Percentiles rank a stretch among this genome's conserved stretches.
Evolutionary conservation across 2,329 filamentous ascomycete species (phyloP).

Genomic region (Venturiaceae sp.): DNA sequence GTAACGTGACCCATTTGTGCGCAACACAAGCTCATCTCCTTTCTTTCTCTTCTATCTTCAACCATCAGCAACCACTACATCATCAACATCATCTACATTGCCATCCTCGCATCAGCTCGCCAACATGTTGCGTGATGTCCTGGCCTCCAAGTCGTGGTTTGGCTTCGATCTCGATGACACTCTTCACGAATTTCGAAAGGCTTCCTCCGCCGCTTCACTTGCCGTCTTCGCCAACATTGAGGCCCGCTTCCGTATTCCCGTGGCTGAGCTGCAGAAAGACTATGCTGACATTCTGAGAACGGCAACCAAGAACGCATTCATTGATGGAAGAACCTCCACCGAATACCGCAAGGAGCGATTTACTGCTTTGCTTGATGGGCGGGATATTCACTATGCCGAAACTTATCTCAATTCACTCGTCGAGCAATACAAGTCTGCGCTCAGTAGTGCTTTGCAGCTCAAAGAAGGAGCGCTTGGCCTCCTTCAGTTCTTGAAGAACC

Average conservation of each 20-base stretch:
- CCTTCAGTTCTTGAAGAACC: slow-evolving; percentile 21
- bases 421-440: slow-evolving; percentile 19
- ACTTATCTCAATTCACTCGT: slow-evolving; percentile 15
- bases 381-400: slow-evolving; percentile 15
- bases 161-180: slow-evolving; percentile 42
- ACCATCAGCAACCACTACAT: too few species aligned
- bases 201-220: slow-evolving; percentile 26
- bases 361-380: slow-evolving; percentile 18
- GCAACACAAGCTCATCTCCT: too few species aligned
- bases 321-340: slow-evolving; percentile 33
- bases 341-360: slow-evolving; percentile 35
- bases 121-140: background rate
- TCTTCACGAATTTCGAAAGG: slow-evolving; percentile 35
- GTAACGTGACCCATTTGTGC: too few species aligned
- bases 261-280: slow-evolving; percentile 12
- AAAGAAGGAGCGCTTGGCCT: slow-evolving; percentile 29
- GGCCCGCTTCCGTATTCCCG: background rate
- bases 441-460: slow-evolving; percentile 20
- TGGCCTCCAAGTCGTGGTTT: slow-evolving; percentile 23
- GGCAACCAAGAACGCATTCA: slow-evolving; percentile 31
- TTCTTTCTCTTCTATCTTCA: too few species aligned
- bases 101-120: background rate
- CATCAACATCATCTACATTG: too few species aligned
- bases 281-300: slow-evolving; percentile 25
- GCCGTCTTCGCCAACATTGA: slow-evolving; percentile 22